Evolutionary conservation across 1,284 basidiomycete species (phyloP).

Genomic region (Fomitopsis betulina): DNA sequence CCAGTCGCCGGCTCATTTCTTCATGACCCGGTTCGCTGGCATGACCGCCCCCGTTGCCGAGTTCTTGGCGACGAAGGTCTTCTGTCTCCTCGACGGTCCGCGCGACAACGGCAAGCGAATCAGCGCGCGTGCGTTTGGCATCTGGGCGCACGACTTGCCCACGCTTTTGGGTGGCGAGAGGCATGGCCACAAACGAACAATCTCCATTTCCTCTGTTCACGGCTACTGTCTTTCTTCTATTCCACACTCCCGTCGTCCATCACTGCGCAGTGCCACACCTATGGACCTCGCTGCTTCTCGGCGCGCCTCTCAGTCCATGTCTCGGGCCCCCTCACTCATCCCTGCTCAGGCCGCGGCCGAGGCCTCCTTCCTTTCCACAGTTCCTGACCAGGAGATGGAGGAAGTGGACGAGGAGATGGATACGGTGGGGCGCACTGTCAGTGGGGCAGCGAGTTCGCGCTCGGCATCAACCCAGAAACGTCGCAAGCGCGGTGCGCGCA

Average conservation of each 20-base stretch:
- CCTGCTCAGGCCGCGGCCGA: constrained; percentile 42
- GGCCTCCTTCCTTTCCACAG: constrained; percentile 15
- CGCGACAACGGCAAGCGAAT: constrained; percentile 58
- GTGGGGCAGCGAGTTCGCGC: constrained; percentile 33
- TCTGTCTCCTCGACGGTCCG: constrained; percentile 72
- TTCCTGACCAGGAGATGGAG: constrained; percentile 46
- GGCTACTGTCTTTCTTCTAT: constrained; percentile 60
- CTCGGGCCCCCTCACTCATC: constrained; percentile 54
- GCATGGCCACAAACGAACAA: constrained; percentile 41
- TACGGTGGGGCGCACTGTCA: constrained; percentile 29
- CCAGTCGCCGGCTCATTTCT: constrained; percentile 77
- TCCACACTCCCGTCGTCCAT: constrained; percentile 65
- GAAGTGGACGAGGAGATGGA: constrained; percentile 33
- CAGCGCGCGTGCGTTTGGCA: constrained; percentile 80
- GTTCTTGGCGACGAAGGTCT: constrained; percentile 82
- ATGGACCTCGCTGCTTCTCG: constrained; percentile 37
- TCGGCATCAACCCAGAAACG: constrained; percentile 67
- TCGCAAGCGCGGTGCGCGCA: constrained; percentile 76
- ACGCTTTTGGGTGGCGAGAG: constrained; percentile 45
- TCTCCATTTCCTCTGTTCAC: constrained; percentile 50
- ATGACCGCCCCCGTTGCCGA: constrained; percentile 87
- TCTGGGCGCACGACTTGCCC: constrained; percentile 82
- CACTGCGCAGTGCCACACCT: constrained; percentile 50
- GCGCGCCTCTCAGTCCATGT: constrained; percentile 51
- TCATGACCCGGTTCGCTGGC: constrained; percentile 88